These are phyloP conservation scores for Gleditsia sinensis DNA, from an alignment of 306 rosid genomes.

Conservation along the genomic window DNA sequence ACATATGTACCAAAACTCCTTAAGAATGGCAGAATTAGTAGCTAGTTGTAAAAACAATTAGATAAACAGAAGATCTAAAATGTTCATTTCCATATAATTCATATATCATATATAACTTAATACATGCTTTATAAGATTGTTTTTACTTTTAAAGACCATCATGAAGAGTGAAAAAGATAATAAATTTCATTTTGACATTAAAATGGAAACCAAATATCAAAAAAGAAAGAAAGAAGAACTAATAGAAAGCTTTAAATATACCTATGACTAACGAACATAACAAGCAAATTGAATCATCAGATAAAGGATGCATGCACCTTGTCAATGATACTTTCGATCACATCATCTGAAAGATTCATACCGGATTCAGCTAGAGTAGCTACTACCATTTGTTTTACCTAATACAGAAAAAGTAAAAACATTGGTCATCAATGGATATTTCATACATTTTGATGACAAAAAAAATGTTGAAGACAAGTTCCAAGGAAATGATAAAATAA, in stretches of 20 bases:
- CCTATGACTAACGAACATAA: neutral
- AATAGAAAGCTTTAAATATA: constrained; percentile 14
- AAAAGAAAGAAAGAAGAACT: constrained; percentile 8
- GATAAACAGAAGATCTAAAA: neutral
- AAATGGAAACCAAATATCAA: neutral
- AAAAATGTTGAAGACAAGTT: neutral
- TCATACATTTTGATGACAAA: neutral
- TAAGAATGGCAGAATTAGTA: neutral
- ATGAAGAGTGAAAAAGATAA: neutral
- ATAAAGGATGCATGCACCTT: constrained; percentile 60
- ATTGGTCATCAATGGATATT: neutral
- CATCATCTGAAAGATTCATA: constrained; percentile 75
- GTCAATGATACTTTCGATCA: constrained; percentile 68
- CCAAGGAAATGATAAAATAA: constrained; percentile 15
- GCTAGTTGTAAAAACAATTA: neutral
- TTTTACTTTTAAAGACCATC: neutral
- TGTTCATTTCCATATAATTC: constrained; percentile 12
- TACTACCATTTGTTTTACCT: constrained; percentile 90
- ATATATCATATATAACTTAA: constrained; percentile 8
- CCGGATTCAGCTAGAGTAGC: constrained; percentile 88
- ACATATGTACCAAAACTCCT: too few relatives aligned
- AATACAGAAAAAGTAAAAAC: constrained; percentile 15
- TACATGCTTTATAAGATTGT: neutral
- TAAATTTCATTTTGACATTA: neutral
- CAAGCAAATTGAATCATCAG: constrained; percentile 26